Conservation (phyloP, 495 filamentous ascomycete species). For the Massariosphaeria phaeospora region DNA sequence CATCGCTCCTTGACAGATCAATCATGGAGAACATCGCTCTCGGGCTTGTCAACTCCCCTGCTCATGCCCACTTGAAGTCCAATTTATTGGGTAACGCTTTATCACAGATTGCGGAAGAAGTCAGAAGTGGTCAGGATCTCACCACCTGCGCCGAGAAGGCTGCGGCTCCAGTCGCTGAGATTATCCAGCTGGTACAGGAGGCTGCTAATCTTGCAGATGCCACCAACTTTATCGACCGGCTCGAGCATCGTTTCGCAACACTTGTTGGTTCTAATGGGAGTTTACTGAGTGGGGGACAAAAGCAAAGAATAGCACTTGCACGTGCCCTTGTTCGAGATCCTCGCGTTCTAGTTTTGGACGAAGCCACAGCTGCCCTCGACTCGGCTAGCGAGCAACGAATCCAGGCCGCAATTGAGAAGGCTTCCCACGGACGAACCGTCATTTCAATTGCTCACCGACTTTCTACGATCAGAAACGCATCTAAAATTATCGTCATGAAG, state of each 20-base stretch:
- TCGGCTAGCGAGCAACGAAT: slow-evolving; percentile 80
- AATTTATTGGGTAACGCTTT: slow-evolving; percentile 38
- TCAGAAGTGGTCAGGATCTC: slow-evolving; percentile 42
- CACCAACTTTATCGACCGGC: slow-evolving; percentile 30
- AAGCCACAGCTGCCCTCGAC: slow-evolving; percentile 84
- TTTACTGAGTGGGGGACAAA: slow-evolving; percentile 42
- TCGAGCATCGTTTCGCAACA: slow-evolving; percentile 39
- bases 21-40: slow-evolving; percentile 73
- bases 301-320: slow-evolving; percentile 43
- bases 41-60: slow-evolving; percentile 54
- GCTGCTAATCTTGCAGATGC: slow-evolving; percentile 45
- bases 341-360: slow-evolving; percentile 74
- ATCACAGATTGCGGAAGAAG: slow-evolving; percentile 36
- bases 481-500: slow-evolving; percentile 74
- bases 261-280: slow-evolving; percentile 38
- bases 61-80: slow-evolving; percentile 43
- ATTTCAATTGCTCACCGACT: slow-evolving; percentile 83
- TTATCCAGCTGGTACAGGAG: slow-evolving; percentile 41
- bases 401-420: slow-evolving; percentile 30
- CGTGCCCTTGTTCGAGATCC: slow-evolving; percentile 62
- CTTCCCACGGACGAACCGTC: slow-evolving; percentile 51
- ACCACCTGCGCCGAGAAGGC: slow-evolving; percentile 36
- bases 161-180: slow-evolving; percentile 39
- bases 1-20: slow-evolving; percentile 78
- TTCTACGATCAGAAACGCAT: slow-evolving; percentile 82